A percentile compares a stretch with the other conserved stretches of the same genome.
Evolutionary conservation across 1,284 basidiomycete species (phyloP).

Genomic region (Termitomyces sp.): DNA sequence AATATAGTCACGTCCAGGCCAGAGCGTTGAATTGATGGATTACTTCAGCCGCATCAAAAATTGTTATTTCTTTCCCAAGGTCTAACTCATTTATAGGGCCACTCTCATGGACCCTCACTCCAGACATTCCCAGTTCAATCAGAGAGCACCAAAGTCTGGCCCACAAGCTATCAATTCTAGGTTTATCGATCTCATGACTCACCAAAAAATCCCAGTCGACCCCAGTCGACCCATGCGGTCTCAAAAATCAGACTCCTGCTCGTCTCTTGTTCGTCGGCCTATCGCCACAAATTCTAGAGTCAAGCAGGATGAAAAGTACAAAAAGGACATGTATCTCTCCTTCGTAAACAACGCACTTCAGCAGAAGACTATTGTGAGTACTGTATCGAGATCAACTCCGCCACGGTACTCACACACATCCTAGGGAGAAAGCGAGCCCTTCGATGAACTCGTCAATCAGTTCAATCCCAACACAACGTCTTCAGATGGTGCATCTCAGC

Average conservation of each 20-base stretch:
- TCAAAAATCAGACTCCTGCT: slow-evolving; percentile 26
- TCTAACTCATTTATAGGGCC: not conserved
- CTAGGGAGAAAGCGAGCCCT: slow-evolving; percentile 62
- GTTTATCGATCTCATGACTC: slow-evolving; percentile 37
- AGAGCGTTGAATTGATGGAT: slow-evolving; percentile 9
- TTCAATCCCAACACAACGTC: slow-evolving; percentile 51
- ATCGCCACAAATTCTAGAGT: slow-evolving; percentile 74
- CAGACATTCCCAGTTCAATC: slow-evolving; percentile 65
- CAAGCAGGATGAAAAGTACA: slow-evolving; percentile 69
- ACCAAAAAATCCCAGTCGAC: slow-evolving; percentile 37
- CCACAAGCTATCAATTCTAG: slow-evolving; percentile 41
- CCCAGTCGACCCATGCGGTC: slow-evolving; percentile 29
- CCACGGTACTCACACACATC: not conserved
- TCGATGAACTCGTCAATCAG: slow-evolving; percentile 67
- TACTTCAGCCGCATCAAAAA: slow-evolving; percentile 19
- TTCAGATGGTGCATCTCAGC: slow-evolving; percentile 34
- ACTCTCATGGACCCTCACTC: slow-evolving; percentile 70
- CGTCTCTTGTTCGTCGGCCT: slow-evolving; percentile 43
- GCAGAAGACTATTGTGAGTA: slow-evolving; percentile 60
- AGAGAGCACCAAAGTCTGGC: slow-evolving; percentile 60
- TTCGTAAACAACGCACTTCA: slow-evolving; percentile 81
- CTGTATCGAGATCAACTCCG: slow-evolving; percentile 11
- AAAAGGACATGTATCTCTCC: slow-evolving; percentile 80
- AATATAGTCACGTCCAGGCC: not conserved
- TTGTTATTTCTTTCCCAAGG: slow-evolving; percentile 10